Evolutionary conservation across 208 protist species (phyloP), one percentile per base, ranked within the genome.

Genomic region (Hexamita inflata): DNA sequence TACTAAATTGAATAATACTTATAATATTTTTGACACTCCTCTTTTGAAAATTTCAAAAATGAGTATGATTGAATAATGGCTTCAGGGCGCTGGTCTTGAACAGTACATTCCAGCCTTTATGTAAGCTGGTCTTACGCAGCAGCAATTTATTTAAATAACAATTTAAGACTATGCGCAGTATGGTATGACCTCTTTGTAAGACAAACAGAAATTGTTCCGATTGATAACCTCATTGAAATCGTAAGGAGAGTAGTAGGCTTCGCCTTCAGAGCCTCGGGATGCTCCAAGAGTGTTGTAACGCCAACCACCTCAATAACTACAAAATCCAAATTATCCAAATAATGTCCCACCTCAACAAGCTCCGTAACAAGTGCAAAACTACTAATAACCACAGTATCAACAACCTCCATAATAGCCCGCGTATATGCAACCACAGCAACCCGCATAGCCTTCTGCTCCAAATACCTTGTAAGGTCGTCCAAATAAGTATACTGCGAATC

Each of bases 121-220:
- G 30, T 30, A 66, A 30, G 24, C 15, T 24, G 60, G 60, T 40
- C 26, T 70, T 49, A 70, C 64, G 11, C 64, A 7, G 9, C 35
- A 70, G 35, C 35, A 4, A n/a, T 80, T 80, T 59, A 32, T 75
- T 40, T 15, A 28, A 2, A 41, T 80, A 30, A 66, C 58, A n/a
- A 74, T 80, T n/a, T 32, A 80, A 7, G 77, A 80, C 40, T 80
- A 80, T 49, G 30, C 24, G 34, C 19, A 39, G 2, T 58, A 73
- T 35, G 60, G 60, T 2, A 80, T 80, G 9, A 1, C 7, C 11
- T 29, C 41, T 29, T 35, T 80, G 2, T 19, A 24, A 49, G 77
- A 80, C 39, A 62, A 77, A 49, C 75, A 80, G 60, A 73, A 76
- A 58, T 39, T 80, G 26, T 80, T 80, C 34, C 53, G 62, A 35